Evolutionary conservation across 805 yeast species (phyloP).

Genomic region (Brettanomyces nanus): DNA sequence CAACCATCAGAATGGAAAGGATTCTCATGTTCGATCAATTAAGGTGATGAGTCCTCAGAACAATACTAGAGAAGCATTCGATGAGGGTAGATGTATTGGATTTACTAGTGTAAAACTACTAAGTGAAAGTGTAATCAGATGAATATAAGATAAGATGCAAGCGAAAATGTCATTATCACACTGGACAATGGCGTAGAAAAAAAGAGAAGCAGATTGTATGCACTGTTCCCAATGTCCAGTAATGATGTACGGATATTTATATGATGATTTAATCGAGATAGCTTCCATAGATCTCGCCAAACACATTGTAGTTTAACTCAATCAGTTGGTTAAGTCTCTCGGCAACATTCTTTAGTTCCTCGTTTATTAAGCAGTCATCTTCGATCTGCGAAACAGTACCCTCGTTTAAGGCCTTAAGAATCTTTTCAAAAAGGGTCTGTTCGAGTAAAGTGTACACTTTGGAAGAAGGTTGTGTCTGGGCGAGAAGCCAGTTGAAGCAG

Average conservation of each 20-base stretch:
- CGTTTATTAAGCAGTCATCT: slow-evolving; percentile 25
- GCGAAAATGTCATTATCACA: too few species aligned
- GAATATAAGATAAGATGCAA: neutral
- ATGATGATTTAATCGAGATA: slow-evolving; percentile 3
- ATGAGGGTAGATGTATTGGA: slow-evolving; percentile 19
- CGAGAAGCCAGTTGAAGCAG: slow-evolving; percentile 70
- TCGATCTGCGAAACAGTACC: slow-evolving; percentile 8
- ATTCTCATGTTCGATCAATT: slow-evolving; percentile 78
- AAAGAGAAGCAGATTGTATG: too few species aligned
- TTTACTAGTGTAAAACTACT: slow-evolving; percentile 24
- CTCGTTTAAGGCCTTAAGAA: slow-evolving; percentile 5
- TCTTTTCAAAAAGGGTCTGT: slow-evolving; percentile 33
- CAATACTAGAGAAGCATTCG: slow-evolving; percentile 13
- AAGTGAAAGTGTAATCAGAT: slow-evolving; percentile 27
- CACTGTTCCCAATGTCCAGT: too few species aligned
- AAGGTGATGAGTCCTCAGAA: slow-evolving; percentile 43
- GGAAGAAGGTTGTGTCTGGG: slow-evolving; percentile 79
- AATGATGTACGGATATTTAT: too few species aligned
- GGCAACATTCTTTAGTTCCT: slow-evolving; percentile 52
- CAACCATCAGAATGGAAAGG: slow-evolving; percentile 95
- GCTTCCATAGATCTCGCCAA: slow-evolving; percentile 53
- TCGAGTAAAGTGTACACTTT: slow-evolving; percentile 73
- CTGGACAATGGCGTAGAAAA: too few species aligned
- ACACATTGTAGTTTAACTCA: slow-evolving; percentile 78
- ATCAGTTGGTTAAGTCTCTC: slow-evolving; percentile 57